phyloP scores from a whole-genome alignment of 495 filamentous ascomycete species.

The Pseudotulostoma volvatum region DNA sequence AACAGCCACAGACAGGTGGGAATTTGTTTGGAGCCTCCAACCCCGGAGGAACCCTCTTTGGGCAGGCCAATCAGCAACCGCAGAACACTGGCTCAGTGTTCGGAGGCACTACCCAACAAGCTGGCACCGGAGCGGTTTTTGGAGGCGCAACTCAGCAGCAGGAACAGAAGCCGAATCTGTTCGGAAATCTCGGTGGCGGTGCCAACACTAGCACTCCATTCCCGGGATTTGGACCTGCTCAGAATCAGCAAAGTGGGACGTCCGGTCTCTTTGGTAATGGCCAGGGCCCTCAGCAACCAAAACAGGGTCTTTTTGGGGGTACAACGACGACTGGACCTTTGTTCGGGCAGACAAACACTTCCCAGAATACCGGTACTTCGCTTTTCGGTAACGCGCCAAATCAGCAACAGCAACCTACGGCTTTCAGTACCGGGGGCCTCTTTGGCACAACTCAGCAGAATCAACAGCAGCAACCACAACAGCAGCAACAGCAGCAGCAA shows the following conservation, averaged over 20 bases:
- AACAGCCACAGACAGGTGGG: constrained; percentile 21
- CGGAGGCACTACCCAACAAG: constrained; percentile 20
- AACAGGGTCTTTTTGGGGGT: constrained; percentile 42
- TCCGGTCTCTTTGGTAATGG: constrained; percentile 23
- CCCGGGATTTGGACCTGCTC: constrained; percentile 13
- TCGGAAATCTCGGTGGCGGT: constrained; percentile 15
- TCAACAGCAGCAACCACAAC: constrained; percentile 21
- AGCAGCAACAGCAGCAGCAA: constrained; percentile 28
- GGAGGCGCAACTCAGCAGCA: constrained; percentile 26
- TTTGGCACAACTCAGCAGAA: constrained; percentile 44
- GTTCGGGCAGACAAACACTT: constrained; percentile 12
- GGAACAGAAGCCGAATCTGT: constrained; percentile 20
- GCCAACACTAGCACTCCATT: constrained; percentile 10
- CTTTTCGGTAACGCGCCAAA: constrained; percentile 46
- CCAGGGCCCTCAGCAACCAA: constrained; percentile 33
- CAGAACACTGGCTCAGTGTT: constrained; percentile 29
- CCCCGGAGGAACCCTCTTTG: constrained; percentile 25
- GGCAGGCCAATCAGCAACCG: constrained; percentile 20
- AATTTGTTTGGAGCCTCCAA: constrained; percentile 28
- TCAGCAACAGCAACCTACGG: constrained; percentile 38
- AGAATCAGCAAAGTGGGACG: constrained; percentile 9
- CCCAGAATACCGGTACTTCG: constrained; percentile 30
- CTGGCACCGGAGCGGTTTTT: constrained; percentile 15
- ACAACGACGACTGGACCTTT: constrained; percentile 8
- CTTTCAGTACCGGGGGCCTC: constrained; percentile 38